phyloP scores from a whole-genome alignment of 2,329 filamentous ascomycete species.

The Blastomyces percursus region DNA sequence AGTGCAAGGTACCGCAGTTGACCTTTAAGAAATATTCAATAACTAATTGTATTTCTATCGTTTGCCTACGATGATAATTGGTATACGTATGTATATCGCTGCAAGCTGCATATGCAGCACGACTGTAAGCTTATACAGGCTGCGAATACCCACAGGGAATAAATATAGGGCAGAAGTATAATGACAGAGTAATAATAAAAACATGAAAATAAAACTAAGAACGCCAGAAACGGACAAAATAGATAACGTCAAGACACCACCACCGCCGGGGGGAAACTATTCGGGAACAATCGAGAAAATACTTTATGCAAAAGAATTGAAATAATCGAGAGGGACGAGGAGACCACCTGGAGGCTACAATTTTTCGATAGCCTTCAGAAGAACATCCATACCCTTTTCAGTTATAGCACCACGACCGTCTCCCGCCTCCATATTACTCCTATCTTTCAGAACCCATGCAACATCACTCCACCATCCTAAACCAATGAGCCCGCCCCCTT shows the following conservation, averaged over 20 bases:
- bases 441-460: conserved; percentile 58
- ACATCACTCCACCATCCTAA: conserved; percentile 83
- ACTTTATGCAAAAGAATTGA: background rate
- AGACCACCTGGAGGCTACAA: conserved; percentile 29
- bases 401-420: conserved; percentile 30
- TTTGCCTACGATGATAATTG: background rate
- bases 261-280: background rate
- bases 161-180: background rate
- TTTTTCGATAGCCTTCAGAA: conserved; percentile 46
- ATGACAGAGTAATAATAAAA: background rate
- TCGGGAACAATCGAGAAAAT: background rate
- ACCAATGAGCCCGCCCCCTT: conserved; percentile 68
- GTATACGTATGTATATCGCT: background rate
- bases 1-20: background rate
- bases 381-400: conserved; percentile 45
- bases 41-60: background rate
- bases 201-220: background rate
- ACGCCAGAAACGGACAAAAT: background rate
- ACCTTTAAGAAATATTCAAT: background rate
- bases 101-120: background rate
- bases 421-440: conserved; percentile 16
- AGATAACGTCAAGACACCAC: conserved; percentile 7
- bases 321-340: background rate
- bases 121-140: background rate
- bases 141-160: background rate